A percentile compares a stretch with the other conserved stretches of the same genome.
Conservation (phyloP, 139 green algal species). For the Micromonas commoda region DNA sequence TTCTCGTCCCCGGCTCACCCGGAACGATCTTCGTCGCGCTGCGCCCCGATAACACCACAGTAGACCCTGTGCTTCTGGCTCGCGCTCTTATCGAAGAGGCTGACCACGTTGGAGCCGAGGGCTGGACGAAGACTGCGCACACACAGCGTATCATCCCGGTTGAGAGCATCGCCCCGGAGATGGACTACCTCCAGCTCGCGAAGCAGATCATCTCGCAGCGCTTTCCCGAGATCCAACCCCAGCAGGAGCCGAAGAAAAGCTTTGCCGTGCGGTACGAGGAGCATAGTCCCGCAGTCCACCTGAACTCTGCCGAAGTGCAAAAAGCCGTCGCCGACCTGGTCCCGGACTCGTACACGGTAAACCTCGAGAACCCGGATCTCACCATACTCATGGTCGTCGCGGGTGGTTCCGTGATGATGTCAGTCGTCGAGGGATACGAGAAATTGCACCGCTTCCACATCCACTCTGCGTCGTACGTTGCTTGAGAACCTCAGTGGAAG, state of each 20-base stretch:
- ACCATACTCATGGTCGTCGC: neutral
- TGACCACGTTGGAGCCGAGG: neutral
- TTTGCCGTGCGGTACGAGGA: slow-evolving; percentile 17
- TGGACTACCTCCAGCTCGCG: neutral
- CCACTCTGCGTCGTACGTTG: neutral
- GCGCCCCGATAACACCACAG: slow-evolving; percentile 2
- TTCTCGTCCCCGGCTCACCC: neutral
- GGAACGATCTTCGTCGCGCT: slow-evolving; percentile 7
- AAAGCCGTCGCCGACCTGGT: neutral
- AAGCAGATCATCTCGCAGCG: neutral
- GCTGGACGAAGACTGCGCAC: slow-evolving; percentile 4
- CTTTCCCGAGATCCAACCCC: neutral
- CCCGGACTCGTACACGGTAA: slow-evolving; percentile 9
- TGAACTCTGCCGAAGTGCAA: neutral
- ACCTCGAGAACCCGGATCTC: slow-evolving; percentile 1
- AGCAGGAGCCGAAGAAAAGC: neutral
- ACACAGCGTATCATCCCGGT: neutral
- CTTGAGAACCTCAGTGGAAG: no score
- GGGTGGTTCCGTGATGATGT: slow-evolving; percentile 1
- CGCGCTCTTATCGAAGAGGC: neutral
- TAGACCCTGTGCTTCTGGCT: neutral
- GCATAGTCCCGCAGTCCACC: neutral
- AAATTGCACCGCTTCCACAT: slow-evolving; percentile 14
- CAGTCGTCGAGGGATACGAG: slow-evolving; percentile 20
- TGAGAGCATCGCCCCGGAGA: neutral